Base-by-base conservation (phyloP, 2,329 filamentous ascomycete genomes). In the Pseudohalonectria lignicola region DNA sequence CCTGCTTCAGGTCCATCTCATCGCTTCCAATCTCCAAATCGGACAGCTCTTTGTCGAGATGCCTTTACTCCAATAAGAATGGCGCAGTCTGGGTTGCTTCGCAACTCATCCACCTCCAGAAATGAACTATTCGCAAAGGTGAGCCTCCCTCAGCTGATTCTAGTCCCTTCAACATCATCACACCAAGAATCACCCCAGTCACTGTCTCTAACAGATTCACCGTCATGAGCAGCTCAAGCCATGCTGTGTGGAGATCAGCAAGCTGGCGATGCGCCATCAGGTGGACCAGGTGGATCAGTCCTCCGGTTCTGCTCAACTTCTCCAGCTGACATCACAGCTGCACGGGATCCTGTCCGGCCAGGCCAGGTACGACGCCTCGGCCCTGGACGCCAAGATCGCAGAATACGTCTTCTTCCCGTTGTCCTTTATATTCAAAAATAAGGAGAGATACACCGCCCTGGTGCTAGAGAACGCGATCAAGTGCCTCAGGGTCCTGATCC, bases 391-490 rank as follows among this genome's bases (percentile, higher is more conserved):
- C 37, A 90, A 87, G 55, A 64, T 96, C 15, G 86, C 88, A 12
- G 88, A 95, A 63, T 98, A 96, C 66, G 74, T 84, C 52, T 96
- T 96, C 65, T 94, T 95, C 45, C 92, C 92, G 0, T 66, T 98
- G 0, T 87, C 86, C 1, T 82, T 92, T 48, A 76, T 96, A 29
- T 80, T 98, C 49, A 80, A 86, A 41, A 73, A 79, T 44, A 81
- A 85, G 47, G 75, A 82, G 44, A 68, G 72, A 34, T 76, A 88
- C 39, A 79, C 88, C 1, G 72, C 83, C 34, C 71, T 73, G 26
- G 66, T 85, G 30, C 63, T 92, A 7, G 92, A 98, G 55, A 60
- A 83, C 31, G 79, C 82, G 21, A 67, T 95, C 33, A 76, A 78
- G 53, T 90, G 84, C 47, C 64, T 95, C 25, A 70, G 74, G 10